Evolutionary conservation across 225 moss, liverwort and hornwort species (phyloP), one percentile per base, ranked within the genome.

Genomic region (Polytrichum formosum): DNA sequence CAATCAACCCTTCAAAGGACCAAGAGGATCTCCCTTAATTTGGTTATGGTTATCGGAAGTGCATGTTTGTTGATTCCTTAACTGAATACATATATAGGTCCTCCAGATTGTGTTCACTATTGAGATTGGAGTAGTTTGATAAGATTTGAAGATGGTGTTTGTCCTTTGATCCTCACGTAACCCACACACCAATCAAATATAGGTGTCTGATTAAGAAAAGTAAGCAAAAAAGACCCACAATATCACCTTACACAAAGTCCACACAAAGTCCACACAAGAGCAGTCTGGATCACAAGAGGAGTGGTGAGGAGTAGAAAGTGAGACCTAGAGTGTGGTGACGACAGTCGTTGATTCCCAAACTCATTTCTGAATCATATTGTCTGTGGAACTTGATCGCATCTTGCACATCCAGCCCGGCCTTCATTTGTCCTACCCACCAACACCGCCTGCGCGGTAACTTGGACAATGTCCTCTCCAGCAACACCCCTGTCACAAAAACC

Each of bases 261-360:
- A 3, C 46, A 46, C 46, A 46, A 46, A 46, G 46, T 16, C 46
- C 16, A 46, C 46, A 46, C 4, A 4, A 30, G 30, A 5, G 13
- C 46, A 46, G 46, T 46, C 16, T 46, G 13, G 46, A 46, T 46
- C 46, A 4, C 2, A 35, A 35, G 46, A 31, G 31, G 46, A 31
- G 31, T 31, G 1, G 31, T 7, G 31, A 31, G 31, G 31, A 46
- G 46, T 46, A 46, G 46, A 46, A 46, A 46, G 10, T 19, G 33
- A n/a, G 33, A 87, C 87, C 87, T 66, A 88, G 63, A 63, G 87
- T 88, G 23, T 88, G 77, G 70, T 88, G 87, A 63, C 87, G 87
- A 64, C 87, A 88, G 55, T 88, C 87, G 25, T 88, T 84, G 75
- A 88, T 61, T 62, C 87, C 87, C 54, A 88, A 65, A 21, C 28